Evolutionary conservation across 768 basidiomycete genomes (phyloP).

Genomic region (Chlorophyllum brunneum): DNA sequence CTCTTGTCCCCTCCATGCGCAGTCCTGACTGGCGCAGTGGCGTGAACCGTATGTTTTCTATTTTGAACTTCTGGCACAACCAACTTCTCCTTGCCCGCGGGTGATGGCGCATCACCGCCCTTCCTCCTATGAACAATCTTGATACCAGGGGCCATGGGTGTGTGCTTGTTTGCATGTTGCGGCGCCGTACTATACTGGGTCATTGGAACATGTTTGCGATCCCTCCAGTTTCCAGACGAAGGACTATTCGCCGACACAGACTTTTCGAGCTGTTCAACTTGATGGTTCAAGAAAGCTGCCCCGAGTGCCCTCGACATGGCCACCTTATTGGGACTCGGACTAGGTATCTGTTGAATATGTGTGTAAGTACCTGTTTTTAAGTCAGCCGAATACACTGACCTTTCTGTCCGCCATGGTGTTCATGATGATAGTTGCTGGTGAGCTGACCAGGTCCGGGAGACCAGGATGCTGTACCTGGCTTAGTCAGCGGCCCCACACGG

Average conservation of each 20-base stretch:
- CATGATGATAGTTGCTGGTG: slow-evolving; percentile 12
- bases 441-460: neutral
- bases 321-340: slow-evolving; percentile 47
- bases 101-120: slow-evolving; percentile 20
- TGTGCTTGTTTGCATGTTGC: slow-evolving; percentile 25
- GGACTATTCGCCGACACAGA: slow-evolving; percentile 49
- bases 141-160: slow-evolving; percentile 26
- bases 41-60: neutral
- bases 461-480: slow-evolving; percentile 12
- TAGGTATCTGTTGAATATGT: slow-evolving; percentile 17
- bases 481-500: slow-evolving; percentile 13
- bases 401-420: slow-evolving; percentile 29
- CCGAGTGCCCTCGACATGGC: slow-evolving; percentile 87
- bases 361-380: neutral
- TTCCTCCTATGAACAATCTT: slow-evolving; percentile 30
- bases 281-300: slow-evolving; percentile 82
- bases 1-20: slow-evolving; percentile 24
- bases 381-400: slow-evolving; percentile 11
- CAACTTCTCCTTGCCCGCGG: slow-evolving; percentile 15
- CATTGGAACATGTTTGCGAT: slow-evolving; percentile 27
- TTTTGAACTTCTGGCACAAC: slow-evolving; percentile 12
- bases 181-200: slow-evolving; percentile 16
- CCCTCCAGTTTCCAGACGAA: slow-evolving; percentile 60
- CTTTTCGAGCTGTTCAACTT: slow-evolving; percentile 86
- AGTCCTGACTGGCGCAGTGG: neutral